Evolutionary conservation across 2,329 filamentous ascomycete genomes (phyloP), one percentile per base, ranked within the genome.

Genomic region (Colletotrichum ledebouriae): DNA sequence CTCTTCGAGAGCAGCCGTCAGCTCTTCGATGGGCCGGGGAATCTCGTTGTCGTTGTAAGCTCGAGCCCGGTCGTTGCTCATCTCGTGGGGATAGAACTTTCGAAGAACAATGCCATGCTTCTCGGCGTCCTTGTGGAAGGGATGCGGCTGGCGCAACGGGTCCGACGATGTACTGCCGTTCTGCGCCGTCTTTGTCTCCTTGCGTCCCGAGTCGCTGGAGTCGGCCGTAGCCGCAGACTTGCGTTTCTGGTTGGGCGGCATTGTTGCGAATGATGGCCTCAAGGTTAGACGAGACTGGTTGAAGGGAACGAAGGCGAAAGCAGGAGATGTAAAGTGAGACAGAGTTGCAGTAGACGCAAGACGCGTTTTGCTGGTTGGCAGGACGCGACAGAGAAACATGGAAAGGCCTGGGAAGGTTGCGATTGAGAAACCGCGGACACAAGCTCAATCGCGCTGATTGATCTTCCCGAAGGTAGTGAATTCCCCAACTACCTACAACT

Each of bases 61-160:
- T 5, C 84, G 82, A 59, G 92, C 94, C 44, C 94, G 89, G 57
- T 86, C 87, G 73, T 94, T 96, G 80, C 86, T 92, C 90, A 98
- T 97, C 76, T 97, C 94, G 1, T 88, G 87, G 0, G 94, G 94
- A 73, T 97, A 98, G 80, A 90, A 97, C 55, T 92, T 86, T 46
- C 90, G 89, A 41, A 91, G 82, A 0, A 93, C 88, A 57, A 93
- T 89, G 17, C 89, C 90, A 71, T 90, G 72, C 22, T 83, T 78
- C 70, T 86, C 84, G 9, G 84, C 79, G 22, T 83, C 78, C 15
- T 77, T 73, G n/a, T 82, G 75, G 47, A 81, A 81, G 11, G 81
- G 83, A 68, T 87, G 85, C 0, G 84, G 84, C 25, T 78, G 75
- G 41, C 78, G 80, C 59, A 86, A 73, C 29, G 77, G 78, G 59